Evolutionary conservation across 2,329 filamentous ascomycete species (phyloP).

Genomic region (Penicillium aurantiogriseum): DNA sequence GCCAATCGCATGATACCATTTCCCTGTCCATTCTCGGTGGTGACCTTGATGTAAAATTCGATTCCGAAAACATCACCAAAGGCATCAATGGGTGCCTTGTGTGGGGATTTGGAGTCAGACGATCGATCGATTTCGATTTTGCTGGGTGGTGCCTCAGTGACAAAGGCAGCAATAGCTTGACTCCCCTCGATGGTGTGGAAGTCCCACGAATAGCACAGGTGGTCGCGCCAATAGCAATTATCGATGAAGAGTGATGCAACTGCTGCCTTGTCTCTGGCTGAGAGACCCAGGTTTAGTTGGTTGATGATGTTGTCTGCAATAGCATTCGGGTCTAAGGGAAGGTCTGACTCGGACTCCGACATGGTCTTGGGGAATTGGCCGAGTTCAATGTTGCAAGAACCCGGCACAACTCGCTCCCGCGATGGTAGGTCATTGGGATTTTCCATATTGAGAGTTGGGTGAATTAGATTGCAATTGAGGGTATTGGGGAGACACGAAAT

Average conservation of each 20-base stretch:
- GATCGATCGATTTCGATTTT: slow-evolving; percentile 50
- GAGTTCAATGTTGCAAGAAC: slow-evolving; percentile 54
- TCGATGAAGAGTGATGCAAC: slow-evolving; percentile 49
- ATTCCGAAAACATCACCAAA: slow-evolving; percentile 53
- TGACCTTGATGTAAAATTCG: slow-evolving; percentile 56
- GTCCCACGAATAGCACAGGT: slow-evolving; percentile 57
- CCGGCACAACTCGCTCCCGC: slow-evolving; percentile 48
- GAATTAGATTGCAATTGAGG: neutral
- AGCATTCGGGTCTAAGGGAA: slow-evolving; percentile 35
- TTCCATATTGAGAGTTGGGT: neutral
- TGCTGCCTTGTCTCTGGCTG: slow-evolving; percentile 33
- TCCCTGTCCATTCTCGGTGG: slow-evolving; percentile 56
- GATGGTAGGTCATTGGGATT: slow-evolving; percentile 23
- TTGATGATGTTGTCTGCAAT: slow-evolving; percentile 41
- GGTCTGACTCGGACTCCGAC: slow-evolving; percentile 30
- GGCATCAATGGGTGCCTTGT: slow-evolving; percentile 50
- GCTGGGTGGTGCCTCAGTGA: slow-evolving; percentile 42
- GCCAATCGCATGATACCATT: slow-evolving; percentile 56
- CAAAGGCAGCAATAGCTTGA: slow-evolving; percentile 39
- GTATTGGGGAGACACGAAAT: neutral
- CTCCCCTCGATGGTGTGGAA: slow-evolving; percentile 54
- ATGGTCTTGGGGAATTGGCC: slow-evolving; percentile 44
- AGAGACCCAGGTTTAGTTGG: slow-evolving; percentile 42
- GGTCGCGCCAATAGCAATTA: slow-evolving; percentile 59
- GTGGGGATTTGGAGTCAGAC: slow-evolving; percentile 47